These are phyloP conservation scores for Plectranthus barbatus DNA, from an alignment of 257 asterid genomes.

Conservation along the genomic window DNA sequence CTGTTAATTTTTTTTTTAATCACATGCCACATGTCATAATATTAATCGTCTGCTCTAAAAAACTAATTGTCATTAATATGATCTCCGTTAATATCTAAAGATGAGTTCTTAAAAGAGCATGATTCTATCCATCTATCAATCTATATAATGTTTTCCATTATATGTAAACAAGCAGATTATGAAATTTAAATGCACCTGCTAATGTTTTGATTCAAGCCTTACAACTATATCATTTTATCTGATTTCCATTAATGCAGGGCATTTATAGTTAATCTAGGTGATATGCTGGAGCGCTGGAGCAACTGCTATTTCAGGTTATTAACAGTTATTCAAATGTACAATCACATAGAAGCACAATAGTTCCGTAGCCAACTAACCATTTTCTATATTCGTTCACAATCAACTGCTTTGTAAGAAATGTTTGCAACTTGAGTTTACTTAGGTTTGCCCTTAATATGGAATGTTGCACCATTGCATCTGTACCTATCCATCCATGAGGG, in stretches of 20 bases:
- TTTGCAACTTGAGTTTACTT: too few relatives aligned
- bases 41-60: too few relatives aligned
- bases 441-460: not conserved
- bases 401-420: too few relatives aligned
- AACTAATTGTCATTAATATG: too few relatives aligned
- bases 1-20: too few relatives aligned
- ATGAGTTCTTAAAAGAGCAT: too few relatives aligned
- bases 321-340: not conserved
- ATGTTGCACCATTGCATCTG: not conserved
- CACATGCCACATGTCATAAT: too few relatives aligned
- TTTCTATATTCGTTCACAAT: too few relatives aligned
- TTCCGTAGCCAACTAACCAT: too few relatives aligned
- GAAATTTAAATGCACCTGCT: not conserved
- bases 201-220: not conserved
- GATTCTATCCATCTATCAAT: too few relatives aligned
- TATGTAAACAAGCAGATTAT: not conserved
- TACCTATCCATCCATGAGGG: not conserved
- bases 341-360: not conserved
- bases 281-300: conserved; percentile 92
- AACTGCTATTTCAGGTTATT: conserved; percentile 80
- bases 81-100: too few relatives aligned
- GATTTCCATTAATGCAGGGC: conserved; percentile 53
- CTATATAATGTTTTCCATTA: not conserved
- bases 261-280: conserved; percentile 82
- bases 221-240: not conserved